A percentile compares a stretch with the other conserved stretches of the same genome.
phyloP scores from a whole-genome alignment of 2,329 filamentous ascomycete genomes.

The Drechslerella coelobrocha region DNA sequence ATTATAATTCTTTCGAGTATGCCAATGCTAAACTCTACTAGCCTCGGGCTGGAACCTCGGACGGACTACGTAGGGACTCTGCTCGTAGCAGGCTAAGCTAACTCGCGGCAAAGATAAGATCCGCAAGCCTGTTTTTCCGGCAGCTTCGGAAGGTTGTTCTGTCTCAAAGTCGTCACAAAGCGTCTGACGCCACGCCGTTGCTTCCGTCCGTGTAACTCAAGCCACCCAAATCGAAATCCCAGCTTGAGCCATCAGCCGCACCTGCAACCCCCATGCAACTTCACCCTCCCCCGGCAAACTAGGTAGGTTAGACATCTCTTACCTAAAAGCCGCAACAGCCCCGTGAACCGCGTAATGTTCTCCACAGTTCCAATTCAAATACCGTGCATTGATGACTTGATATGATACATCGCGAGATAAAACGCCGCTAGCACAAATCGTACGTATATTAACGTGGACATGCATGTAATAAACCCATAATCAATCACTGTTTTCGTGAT shows the following conservation, averaged over 20 bases:
- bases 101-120: too few relatives aligned
- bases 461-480: not conserved
- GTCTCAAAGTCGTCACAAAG: not conserved
- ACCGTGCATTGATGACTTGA: not conserved
- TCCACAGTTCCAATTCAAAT: not conserved
- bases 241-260: not conserved
- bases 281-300: not conserved
- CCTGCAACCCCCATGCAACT: not conserved
- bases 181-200: not conserved
- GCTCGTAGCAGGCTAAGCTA: too few relatives aligned
- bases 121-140: not conserved
- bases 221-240: not conserved
- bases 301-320: not conserved
- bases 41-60: too few relatives aligned
- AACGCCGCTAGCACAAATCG: not conserved
- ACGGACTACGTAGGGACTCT: too few relatives aligned
- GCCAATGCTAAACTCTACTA: too few relatives aligned
- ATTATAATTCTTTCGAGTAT: too few relatives aligned
- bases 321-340: not conserved
- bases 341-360: constrained; percentile 9
- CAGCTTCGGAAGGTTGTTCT: not conserved
- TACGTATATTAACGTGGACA: not conserved
- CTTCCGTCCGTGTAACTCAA: not conserved
- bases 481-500: constrained; percentile 23
- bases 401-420: not conserved